Evolutionary conservation across 139 green algal species (phyloP), one percentile per base, ranked within the genome.

Genomic region (Picocystis salinarum): DNA sequence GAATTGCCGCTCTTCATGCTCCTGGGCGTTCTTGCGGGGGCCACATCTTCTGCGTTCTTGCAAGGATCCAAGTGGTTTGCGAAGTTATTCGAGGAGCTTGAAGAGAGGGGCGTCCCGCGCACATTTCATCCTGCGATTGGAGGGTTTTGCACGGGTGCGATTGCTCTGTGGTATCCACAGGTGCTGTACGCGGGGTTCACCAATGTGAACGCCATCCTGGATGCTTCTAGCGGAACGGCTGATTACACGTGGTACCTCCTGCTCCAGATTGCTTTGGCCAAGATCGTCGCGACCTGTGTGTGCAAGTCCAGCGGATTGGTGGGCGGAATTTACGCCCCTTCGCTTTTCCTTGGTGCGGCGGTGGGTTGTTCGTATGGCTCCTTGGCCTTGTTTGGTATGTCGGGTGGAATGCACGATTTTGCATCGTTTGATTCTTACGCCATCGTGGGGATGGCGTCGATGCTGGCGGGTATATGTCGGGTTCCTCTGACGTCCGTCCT

Each of bases 321-420:
- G 34, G 85, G 85, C 4, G 85, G 85, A 10, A 57, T 94, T 9
- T 96, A 92, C 50, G 84, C 85, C 17, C 85, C 85, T 3, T 86
- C 74, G 4, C 78, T 96, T 27, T 93, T 96, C 58, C 80, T 95
- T 26, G 86, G 82, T 28, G 66, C 69, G 56, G 40, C 67, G 54
- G 13, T 75, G 28, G 33, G 70, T 34, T 59, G 1, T 6, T 62
- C 28, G 29, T 74, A 2, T 9, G 33, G 3, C 36, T 73, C 10
- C 48, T 42, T 2, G 39, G 37, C 12, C 48, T 51, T n/a, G 39
- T 15, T 19, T 39, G 28, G 10, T 7, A 37, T 37, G 31, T 15
- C 13, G 13, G 15, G 31, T 13, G 31, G 31, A 37, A 9, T 42
- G 20, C 25, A 20, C 24, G 36, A 42, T 42, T 42, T 6, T n/a